These are phyloP conservation scores for Cicer cuneatum DNA, from an alignment of 306 rosid genomes.

Conservation along the genomic window DNA sequence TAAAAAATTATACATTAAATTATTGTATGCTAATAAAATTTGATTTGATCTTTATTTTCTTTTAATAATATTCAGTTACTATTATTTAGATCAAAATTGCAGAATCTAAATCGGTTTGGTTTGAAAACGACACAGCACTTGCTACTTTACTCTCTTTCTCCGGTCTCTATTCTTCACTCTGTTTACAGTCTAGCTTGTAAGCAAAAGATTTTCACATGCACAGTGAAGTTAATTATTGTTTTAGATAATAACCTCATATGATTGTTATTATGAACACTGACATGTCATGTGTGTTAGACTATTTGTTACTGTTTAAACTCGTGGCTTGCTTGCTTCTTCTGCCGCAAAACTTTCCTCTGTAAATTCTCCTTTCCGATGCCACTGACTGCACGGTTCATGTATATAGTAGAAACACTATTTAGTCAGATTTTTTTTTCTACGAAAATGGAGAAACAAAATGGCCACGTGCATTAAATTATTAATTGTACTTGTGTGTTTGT, in stretches of 20 bases:
- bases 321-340: conserved; percentile 18
- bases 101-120: not conserved
- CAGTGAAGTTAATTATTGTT: conserved; percentile 22
- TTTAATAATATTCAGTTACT: too few relatives aligned
- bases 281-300: conserved; percentile 13
- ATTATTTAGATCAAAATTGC: not conserved
- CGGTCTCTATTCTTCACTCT: not conserved
- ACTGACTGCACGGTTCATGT: conserved; percentile 21
- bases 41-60: too few relatives aligned
- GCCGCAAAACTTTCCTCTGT: conserved; percentile 1
- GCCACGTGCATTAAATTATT: conserved; percentile 23
- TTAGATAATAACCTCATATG: not conserved
- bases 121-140: not conserved
- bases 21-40: not conserved
- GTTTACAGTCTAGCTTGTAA: not conserved
- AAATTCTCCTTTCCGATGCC: conserved; percentile 28
- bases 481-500: not conserved
- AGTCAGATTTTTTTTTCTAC: not conserved
- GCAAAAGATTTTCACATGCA: conserved; percentile 12
- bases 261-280: conserved; percentile 13
- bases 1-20: too few relatives aligned
- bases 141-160: not conserved
- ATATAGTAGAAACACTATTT: conserved; percentile 14
- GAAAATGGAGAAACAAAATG: conserved; percentile 12
- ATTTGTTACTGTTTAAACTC: conserved; percentile 18